Conservation (phyloP, 148 eudicot genomes). For the Dysphania ambrosioides region DNA sequence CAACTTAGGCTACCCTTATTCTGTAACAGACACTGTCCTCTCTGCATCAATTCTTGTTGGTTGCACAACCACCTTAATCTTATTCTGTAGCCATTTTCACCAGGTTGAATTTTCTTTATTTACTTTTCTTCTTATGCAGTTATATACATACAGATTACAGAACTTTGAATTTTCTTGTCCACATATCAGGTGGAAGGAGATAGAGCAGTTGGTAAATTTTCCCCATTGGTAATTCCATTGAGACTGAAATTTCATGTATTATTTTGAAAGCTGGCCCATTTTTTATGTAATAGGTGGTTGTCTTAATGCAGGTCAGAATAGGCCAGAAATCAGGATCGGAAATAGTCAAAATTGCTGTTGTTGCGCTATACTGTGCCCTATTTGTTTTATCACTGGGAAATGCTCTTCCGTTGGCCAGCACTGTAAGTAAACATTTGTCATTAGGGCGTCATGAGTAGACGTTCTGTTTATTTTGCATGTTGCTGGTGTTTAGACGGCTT, state of each 20-base stretch:
- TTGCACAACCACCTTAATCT: constrained; percentile 75
- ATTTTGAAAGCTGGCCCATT: background rate
- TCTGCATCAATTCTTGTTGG: constrained; percentile 81
- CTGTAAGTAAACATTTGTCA: constrained; percentile 41
- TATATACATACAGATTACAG: background rate
- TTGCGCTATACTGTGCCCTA: constrained; percentile 45
- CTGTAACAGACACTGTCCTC: constrained; percentile 50
- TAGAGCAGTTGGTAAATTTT: constrained; percentile 70
- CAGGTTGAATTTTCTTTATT: constrained; percentile 48
- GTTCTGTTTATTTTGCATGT: background rate
- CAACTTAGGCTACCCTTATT: constrained; percentile 23
- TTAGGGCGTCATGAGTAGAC: background rate
- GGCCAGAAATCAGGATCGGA: constrained; percentile 64
- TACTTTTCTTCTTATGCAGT: background rate
- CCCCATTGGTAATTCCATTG: constrained; percentile 67
- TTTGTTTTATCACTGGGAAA: constrained; percentile 46
- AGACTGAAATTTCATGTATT: background rate
- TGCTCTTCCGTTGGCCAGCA: constrained; percentile 64
- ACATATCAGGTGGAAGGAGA: constrained; percentile 65
- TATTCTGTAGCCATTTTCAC: constrained; percentile 97
- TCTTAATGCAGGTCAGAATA: constrained; percentile 58
- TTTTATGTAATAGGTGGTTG: background rate
- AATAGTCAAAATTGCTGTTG: constrained; percentile 52
- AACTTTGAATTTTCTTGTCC: constrained; percentile 3
- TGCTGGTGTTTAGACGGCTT: background rate